Evolutionary conservation across 2,329 filamentous ascomycete species (phyloP), one percentile per base, ranked within the genome.

Genomic region (Aspergillus niger): DNA sequence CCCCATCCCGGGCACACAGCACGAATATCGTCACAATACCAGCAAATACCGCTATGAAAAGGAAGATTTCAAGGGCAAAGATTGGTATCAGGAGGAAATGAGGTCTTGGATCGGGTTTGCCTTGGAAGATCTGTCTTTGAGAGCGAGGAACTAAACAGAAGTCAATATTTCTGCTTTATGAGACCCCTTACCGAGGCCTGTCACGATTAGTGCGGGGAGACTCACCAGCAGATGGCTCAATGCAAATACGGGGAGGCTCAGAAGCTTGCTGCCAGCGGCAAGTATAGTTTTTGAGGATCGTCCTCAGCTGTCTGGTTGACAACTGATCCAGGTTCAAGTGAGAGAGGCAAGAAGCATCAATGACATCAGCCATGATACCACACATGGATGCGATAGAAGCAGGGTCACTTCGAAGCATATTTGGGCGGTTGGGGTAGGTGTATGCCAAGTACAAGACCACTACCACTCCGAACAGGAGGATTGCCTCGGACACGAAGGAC

Each of bases 341-440:
- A 11, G 57, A 55, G 11, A 59, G 52, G 32, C 52, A 49, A n/a
- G 51, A n/a, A 22, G 22, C 36, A 38, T 56, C 57, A 8, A 59
- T 50, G 11, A 59, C 43, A 28, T 59, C 44, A 11, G 52, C 47
- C 26, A 55, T 55, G 43, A 59, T 55, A 43, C 52, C 53, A 17
- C 57, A 59, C 57, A 59, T 59, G 1, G 52, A 59, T 17, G 57
- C 51, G 17, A 59, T 59, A 15, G 57, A 59, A 11, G 57, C 57
- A 24, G 57, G 57, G 44, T 59, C 54, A 15, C 52, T 39, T 17
- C 52, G 24, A 13, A 59, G 26, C 24, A 59, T 44, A 20, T 59
- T 59, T 15, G 41, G 36, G 3, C 57, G 57, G 3, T 51, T 51
- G 17, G 52, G 57, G 32, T 59, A 59, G 10, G 39, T 44, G 39